These are phyloP conservation scores for Monsonia emarginata DNA, from an alignment of 441 rosid genomes.

Conservation along the genomic window DNA sequence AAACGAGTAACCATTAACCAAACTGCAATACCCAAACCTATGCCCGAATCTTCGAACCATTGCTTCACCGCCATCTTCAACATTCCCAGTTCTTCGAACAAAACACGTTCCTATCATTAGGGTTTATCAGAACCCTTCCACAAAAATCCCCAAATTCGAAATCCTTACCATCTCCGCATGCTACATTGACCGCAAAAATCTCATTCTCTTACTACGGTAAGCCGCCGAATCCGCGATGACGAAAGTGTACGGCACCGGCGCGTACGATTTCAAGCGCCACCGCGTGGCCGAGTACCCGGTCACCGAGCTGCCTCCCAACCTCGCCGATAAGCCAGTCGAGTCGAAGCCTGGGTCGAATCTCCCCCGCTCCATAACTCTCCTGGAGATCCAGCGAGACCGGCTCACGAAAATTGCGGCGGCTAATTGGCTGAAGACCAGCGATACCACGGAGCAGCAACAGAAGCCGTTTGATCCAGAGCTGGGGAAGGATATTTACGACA, in stretches of 20 bases:
- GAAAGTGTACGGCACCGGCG: constrained; percentile 82
- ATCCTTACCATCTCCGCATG: constrained; percentile 8
- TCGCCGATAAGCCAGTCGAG: constrained; percentile 45
- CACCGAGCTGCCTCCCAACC: constrained; percentile 34
- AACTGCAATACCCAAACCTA: background rate
- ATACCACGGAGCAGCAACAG: constrained; percentile 22
- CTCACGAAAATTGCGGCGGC: constrained; percentile 69
- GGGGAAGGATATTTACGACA: constrained; percentile 68
- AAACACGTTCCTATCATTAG: constrained; percentile 1
- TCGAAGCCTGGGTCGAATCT: constrained; percentile 57
- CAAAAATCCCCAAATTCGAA: background rate
- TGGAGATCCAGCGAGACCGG: constrained; percentile 86
- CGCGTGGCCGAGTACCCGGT: constrained; percentile 92
- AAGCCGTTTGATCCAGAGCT: constrained; percentile 63
- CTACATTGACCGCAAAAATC: background rate
- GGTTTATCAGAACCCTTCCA: constrained; percentile 4
- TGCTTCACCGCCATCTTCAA: constrained; percentile 10
- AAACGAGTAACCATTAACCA: background rate
- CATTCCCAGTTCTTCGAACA: background rate
- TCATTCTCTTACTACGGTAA: background rate
- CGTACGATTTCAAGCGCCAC: constrained; percentile 97
- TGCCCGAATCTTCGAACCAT: background rate
- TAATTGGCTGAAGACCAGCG: constrained; percentile 59
- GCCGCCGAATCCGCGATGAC: constrained; percentile 35
- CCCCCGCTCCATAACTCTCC: constrained; percentile 69